Base-by-base conservation (phyloP, 2,329 filamentous ascomycete genomes). In the Beauveria varroae region DNA sequence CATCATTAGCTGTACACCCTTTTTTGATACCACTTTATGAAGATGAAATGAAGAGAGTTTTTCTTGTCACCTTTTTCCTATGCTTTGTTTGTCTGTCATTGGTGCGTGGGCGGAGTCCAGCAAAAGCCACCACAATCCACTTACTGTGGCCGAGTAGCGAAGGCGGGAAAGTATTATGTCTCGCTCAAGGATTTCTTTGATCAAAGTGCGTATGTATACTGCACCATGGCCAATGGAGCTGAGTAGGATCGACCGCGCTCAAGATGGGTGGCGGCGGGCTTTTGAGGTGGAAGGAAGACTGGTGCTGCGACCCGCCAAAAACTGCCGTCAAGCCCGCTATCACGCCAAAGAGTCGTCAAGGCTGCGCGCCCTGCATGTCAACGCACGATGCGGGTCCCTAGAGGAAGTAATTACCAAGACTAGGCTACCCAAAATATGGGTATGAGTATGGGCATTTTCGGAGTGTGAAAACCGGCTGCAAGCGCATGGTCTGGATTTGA, bases 351-450 rank as follows among this genome's bases (percentile, higher is more conserved):
- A 14, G 28, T 28, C 26, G 12, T 53, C 47, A 47, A 44, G 47
- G 40, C 47, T 22, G 49, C 57, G 57, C 57, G 57, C 57, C 57
- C 57, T 60, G n/a, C 50, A 60, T 60, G 57, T 60, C 57, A 60
- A 52, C 12, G 1, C 26, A 34, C 16, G 53, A 26, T 43, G 34
- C 34, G 34, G 34, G 34, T 37, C 34, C 34, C 34, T 37, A 12
- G 34, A 16, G 4, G 2, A 37, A 37, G 34, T 37, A 37, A 16
- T 37, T 16, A 16, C 12, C 12, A 37, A 16, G 12, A 37, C 34
- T 37, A 37, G 34, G 14, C 34, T 37, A 37, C 34, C 14, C 5
- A 14, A 37, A 37, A 37, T 37, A 37, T 37, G 34, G 34, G 34
- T 37, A 16, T 37, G 34, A 12, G 34, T 37, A 16, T 16, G 34